Conservation (phyloP, 2,329 filamentous ascomycete genomes). For the Cladosporium sp. region DNA sequence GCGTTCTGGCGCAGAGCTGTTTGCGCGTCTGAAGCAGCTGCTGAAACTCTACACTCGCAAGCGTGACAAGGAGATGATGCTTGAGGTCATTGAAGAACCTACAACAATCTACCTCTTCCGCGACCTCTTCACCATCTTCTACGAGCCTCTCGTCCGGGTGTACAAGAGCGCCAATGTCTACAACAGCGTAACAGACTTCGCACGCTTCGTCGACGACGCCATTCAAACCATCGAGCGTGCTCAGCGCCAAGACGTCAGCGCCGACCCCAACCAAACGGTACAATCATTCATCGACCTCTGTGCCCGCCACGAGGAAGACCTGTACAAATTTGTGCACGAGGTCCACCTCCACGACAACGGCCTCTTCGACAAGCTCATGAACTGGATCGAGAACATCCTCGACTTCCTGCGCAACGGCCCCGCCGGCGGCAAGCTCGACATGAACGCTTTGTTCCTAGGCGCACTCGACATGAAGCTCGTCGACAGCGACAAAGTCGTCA, state of each 20-base stretch:
- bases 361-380: constrained; percentile 93
- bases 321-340: constrained; percentile 99
- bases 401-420: constrained; percentile 86
- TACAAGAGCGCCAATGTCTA: constrained; percentile 99
- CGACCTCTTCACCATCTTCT: constrained; percentile 97
- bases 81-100: constrained; percentile 90
- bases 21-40: constrained; percentile 91
- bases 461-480: constrained; percentile 68
- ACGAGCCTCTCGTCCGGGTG: constrained; percentile 92
- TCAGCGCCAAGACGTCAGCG: constrained; percentile 77
- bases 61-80: constrained; percentile 96
- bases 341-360: constrained; percentile 97
- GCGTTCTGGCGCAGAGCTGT: constrained; percentile 85
- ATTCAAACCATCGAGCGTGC: constrained; percentile 75
- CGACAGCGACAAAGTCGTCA: constrained; percentile 70
- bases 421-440: constrained; percentile 81
- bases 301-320: constrained; percentile 90
- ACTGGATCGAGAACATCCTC: constrained; percentile 93
- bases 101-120: constrained; percentile 96
- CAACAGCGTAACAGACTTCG: constrained; percentile 95
- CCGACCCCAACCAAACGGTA: constrained; percentile 96
- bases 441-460: constrained; percentile 89
- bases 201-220: constrained; percentile 87
- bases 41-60: constrained; percentile 89
- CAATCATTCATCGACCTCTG: constrained; percentile 98